Conservation (phyloP, 2,329 filamentous ascomycete genomes). For the Zopfia rhizophila region DNA sequence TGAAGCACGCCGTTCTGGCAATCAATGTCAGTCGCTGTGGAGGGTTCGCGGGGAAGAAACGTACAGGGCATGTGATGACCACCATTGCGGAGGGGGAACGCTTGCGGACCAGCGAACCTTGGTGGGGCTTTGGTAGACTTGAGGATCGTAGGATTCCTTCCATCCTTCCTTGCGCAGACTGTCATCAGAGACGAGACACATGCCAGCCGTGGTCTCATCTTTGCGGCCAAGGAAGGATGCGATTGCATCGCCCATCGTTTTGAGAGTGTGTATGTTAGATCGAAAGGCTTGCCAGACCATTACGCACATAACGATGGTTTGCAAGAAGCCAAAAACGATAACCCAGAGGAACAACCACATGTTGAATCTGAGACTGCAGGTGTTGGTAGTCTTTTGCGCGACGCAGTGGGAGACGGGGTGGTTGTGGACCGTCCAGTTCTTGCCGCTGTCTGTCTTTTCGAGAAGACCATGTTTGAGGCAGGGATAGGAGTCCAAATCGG, state of each 20-base stretch:
- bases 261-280: constrained; percentile 14
- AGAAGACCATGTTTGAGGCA: too few relatives aligned
- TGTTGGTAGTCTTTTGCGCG: constrained; percentile 18
- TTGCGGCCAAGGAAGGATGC: constrained; percentile 34
- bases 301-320: constrained; percentile 23
- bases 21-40: background rate
- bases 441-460: too few relatives aligned
- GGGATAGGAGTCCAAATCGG: too few relatives aligned
- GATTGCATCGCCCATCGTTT: constrained; percentile 42
- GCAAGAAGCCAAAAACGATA: constrained; percentile 25
- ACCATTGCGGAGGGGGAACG: constrained; percentile 1
- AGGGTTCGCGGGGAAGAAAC: background rate
- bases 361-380: constrained; percentile 30
- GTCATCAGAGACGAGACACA: constrained; percentile 26
- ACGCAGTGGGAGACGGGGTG: constrained; percentile 25
- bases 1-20: constrained; percentile 1
- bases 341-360: constrained; percentile 26
- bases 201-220: constrained; percentile 30
- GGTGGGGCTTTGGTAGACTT: constrained; percentile 10
- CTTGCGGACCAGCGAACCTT: constrained; percentile 3
- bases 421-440: constrained; percentile 28
- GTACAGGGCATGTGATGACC: constrained; percentile 2
- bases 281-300: constrained; percentile 16
- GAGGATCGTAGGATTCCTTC: constrained; percentile 3
- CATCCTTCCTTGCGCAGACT: background rate